phyloP scores from a whole-genome alignment of 2,329 filamentous ascomycete genomes.

The Teratosphaeriaceae sp. region DNA sequence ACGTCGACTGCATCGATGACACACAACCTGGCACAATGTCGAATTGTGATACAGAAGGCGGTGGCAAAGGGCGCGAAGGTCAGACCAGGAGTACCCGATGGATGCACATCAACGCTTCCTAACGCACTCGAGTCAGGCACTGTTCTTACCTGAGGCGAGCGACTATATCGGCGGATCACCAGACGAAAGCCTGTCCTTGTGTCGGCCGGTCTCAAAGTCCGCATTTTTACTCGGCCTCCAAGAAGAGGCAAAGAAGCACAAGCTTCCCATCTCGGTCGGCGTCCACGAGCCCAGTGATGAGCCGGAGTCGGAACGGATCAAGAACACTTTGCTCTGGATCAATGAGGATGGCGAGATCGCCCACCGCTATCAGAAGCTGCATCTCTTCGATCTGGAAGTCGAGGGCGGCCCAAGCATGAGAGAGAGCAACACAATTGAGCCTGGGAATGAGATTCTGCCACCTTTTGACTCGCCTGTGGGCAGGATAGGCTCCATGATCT shows the following conservation, averaged over 20 bases:
- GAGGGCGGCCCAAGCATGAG: constrained; percentile 51
- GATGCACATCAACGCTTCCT: neutral
- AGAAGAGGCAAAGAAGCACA: constrained; percentile 55
- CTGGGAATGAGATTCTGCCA: constrained; percentile 54
- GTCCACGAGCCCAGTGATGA: constrained; percentile 66
- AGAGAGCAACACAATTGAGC: constrained; percentile 63
- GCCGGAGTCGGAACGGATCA: constrained; percentile 44
- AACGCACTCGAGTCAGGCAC: constrained; percentile 43
- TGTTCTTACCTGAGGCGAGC: constrained; percentile 87
- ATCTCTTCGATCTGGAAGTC: constrained; percentile 68
- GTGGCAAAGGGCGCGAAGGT: constrained; percentile 73
- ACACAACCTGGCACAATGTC: constrained; percentile 75
- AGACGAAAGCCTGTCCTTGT: constrained; percentile 63
- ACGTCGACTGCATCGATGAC: constrained; percentile 74
- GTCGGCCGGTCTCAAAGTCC: constrained; percentile 56
- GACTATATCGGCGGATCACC: constrained; percentile 76
- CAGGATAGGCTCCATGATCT: constrained; percentile 72
- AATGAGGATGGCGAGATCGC: constrained; percentile 51
- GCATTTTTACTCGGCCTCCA: constrained; percentile 73
- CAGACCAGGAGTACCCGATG: neutral
- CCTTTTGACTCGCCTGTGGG: constrained; percentile 72
- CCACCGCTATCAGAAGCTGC: constrained; percentile 76
- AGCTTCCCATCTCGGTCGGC: constrained; percentile 74
- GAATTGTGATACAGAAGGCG: constrained; percentile 64
- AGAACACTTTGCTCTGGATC: constrained; percentile 63